Percentiles rank a stretch among this genome's conserved stretches.
These are phyloP conservation scores for Capsicum baccatum DNA, from an alignment of 257 asterid genomes.

Conservation along the genomic window DNA sequence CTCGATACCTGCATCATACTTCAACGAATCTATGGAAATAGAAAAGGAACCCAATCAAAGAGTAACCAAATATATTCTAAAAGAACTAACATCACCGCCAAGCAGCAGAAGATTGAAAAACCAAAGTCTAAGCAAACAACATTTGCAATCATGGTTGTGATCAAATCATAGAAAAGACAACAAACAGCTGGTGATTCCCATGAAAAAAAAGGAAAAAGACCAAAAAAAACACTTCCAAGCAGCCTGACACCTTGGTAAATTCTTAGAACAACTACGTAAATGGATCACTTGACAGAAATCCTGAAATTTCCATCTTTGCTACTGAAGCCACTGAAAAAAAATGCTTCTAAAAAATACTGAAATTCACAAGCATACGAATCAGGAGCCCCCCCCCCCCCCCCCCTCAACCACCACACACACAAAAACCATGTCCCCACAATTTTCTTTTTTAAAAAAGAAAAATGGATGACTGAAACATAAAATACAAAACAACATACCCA, in stretches of 20 bases:
- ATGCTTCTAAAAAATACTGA: no score
- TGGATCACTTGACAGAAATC: background rate
- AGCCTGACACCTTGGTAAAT: background rate
- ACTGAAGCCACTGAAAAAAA: background rate
- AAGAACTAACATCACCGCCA: conserved; percentile 1
- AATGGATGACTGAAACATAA: conserved; percentile 7
- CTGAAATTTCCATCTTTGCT: background rate
- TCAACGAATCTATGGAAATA: background rate
- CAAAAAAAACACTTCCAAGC: background rate
- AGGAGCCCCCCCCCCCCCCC: no score
- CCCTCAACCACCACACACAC: no score
- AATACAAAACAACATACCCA: no score
- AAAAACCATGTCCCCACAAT: background rate
- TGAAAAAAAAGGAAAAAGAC: background rate
- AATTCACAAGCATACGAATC: background rate
- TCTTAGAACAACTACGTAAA: background rate
- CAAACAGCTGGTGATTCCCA: background rate
- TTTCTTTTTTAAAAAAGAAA: background rate
- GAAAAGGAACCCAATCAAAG: background rate
- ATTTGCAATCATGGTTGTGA: background rate
- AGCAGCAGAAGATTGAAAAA: conserved; percentile 21
- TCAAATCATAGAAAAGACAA: background rate
- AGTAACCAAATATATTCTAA: background rate
- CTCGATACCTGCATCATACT: background rate
- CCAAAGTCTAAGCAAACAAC: conserved; percentile 19